A percentile compares a stretch with the other conserved stretches of the same genome.
phyloP scores from a whole-genome alignment of 495 filamentous ascomycete genomes.

The Staphylotrichum tortipilum region DNA sequence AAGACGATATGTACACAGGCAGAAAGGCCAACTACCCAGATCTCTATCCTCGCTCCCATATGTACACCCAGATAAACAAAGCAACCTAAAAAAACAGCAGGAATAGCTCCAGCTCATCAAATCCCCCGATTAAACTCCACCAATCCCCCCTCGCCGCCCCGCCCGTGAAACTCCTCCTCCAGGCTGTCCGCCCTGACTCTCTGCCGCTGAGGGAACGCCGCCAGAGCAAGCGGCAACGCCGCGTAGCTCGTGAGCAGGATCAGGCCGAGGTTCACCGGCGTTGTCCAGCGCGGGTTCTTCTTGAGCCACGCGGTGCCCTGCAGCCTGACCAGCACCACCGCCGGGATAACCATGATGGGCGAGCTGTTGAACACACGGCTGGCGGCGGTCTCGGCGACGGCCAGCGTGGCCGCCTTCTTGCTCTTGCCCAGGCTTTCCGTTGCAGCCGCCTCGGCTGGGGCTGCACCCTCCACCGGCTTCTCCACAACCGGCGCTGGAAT shows the following conservation, averaged over 20 bases:
- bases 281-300: constrained; percentile 57
- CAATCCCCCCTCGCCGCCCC: constrained; percentile 62
- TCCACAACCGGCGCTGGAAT: not conserved
- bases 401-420: constrained; percentile 74
- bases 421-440: constrained; percentile 68
- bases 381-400: constrained; percentile 85
- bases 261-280: constrained; percentile 76
- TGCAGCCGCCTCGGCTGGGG: not conserved
- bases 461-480: not conserved
- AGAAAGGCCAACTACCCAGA: too few relatives aligned
- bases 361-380: constrained; percentile 85
- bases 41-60: too few relatives aligned
- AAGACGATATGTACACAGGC: too few relatives aligned
- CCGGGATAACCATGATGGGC: constrained; percentile 93
- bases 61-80: too few relatives aligned
- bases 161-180: constrained; percentile 74
- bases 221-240: constrained; percentile 77
- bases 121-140: constrained; percentile 92
- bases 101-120: too few relatives aligned
- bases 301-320: constrained; percentile 71
- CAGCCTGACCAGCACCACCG: constrained; percentile 70
- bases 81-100: too few relatives aligned
- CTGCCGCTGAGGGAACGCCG: constrained; percentile 87
- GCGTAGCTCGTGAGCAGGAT: constrained; percentile 75
- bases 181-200: constrained; percentile 59